These are phyloP conservation scores for Sclerotinia spermophila DNA, from an alignment of 2,329 filamentous ascomycete species.

Conservation along the genomic window DNA sequence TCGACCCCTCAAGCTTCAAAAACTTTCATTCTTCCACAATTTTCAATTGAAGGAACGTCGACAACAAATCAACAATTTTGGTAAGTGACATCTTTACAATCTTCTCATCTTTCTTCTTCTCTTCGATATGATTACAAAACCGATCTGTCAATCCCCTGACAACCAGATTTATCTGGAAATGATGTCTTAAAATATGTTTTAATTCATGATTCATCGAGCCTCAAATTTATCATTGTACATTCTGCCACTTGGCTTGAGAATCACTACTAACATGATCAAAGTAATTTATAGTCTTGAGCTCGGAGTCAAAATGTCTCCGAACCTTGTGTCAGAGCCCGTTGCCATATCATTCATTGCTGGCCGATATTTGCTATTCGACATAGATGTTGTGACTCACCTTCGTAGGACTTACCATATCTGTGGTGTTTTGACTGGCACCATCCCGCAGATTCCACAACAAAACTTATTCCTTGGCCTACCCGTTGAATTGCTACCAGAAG, in stretches of 20 bases:
- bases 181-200: conserved; percentile 50
- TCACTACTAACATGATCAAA: conserved; percentile 4
- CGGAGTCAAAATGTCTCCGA: conserved; percentile 10
- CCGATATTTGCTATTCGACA: conserved; percentile 86
- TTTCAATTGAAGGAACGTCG: background rate
- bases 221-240: conserved; percentile 20
- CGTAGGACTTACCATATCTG: conserved; percentile 80
- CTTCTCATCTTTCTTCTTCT: background rate
- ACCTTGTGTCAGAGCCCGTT: conserved; percentile 50
- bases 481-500: conserved; percentile 85
- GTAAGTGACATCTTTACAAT: conserved; percentile 5
- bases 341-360: conserved; percentile 77
- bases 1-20: background rate
- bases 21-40: background rate
- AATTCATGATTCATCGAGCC: conserved; percentile 45
- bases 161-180: conserved; percentile 41
- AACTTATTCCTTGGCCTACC: conserved; percentile 90
- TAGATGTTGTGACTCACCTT: conserved; percentile 72
- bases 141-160: conserved; percentile 86
- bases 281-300: background rate
- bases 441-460: conserved; percentile 90
- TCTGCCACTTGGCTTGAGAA: background rate
- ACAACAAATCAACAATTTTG: background rate
- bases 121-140: conserved; percentile 59
- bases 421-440: conserved; percentile 79